These are phyloP conservation scores for Candida palmyrensis DNA, from an alignment of 805 yeast genomes.

Conservation along the genomic window DNA sequence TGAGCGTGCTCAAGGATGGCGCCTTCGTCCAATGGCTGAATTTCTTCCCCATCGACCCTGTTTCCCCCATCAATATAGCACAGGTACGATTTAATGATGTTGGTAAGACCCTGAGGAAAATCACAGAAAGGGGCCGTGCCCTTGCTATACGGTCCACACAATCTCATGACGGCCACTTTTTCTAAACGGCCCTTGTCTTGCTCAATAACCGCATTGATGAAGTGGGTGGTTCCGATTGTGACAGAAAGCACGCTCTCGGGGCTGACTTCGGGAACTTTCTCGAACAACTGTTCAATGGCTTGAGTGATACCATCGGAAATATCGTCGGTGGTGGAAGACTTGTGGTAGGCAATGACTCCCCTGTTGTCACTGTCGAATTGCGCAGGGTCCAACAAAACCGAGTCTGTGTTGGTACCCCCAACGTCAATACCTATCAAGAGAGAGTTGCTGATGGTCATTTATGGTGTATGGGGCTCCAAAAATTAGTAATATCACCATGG, in stretches of 20 bases:
- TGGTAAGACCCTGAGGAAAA: slow-evolving; percentile 35
- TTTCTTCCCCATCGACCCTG: slow-evolving; percentile 38
- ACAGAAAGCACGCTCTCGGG: slow-evolving; percentile 34
- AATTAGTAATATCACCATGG: too few relatives aligned
- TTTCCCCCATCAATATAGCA: slow-evolving; percentile 38
- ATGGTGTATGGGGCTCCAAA: too few relatives aligned
- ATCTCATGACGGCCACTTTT: slow-evolving; percentile 40
- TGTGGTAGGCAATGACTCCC: slow-evolving; percentile 38
- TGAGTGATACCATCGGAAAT: slow-evolving; percentile 38
- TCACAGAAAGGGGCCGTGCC: slow-evolving; percentile 39
- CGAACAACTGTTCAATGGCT: slow-evolving; percentile 31
- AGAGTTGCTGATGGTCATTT: slow-evolving; percentile 1
- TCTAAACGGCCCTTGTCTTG: slow-evolving; percentile 38
- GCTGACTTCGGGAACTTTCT: slow-evolving; percentile 11
- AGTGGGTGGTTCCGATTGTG: slow-evolving; percentile 50
- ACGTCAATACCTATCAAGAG: slow-evolving; percentile 43
- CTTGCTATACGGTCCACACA: slow-evolving; percentile 39
- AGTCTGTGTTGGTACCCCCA: slow-evolving; percentile 49
- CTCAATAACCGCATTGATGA: slow-evolving; percentile 47
- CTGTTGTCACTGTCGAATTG: slow-evolving; percentile 12
- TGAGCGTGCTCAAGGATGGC: slow-evolving; percentile 23
- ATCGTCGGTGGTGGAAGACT: slow-evolving; percentile 39
- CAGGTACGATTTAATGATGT: slow-evolving; percentile 29
- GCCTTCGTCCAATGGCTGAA: slow-evolving; percentile 24
- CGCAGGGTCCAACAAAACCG: slow-evolving; percentile 39